Base-by-base conservation (phyloP, 2,329 filamentous ascomycete species). In the Beauveria medogensis region DNA sequence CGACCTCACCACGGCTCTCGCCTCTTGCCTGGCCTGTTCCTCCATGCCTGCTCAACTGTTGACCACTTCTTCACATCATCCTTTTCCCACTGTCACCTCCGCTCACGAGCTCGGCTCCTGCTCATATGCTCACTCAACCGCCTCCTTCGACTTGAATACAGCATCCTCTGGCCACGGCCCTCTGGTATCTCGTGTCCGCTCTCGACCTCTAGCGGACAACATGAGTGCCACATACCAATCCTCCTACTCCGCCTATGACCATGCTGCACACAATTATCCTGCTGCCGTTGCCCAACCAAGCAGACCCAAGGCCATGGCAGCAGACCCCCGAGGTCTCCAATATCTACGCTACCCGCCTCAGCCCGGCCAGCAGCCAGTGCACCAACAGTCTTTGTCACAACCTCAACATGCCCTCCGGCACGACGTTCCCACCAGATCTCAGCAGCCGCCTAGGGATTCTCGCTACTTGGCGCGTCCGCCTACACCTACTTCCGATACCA, bases 161-260 rank as follows among this genome's bases (percentile, higher is more conserved):
- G 10, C 16, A 20, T 34, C 26, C 26, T 46, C 48, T 28, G 57
- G 40, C 20, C 37, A 37, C 40, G 41, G 26, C n/a, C 28, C n/a
- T 46, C 14, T 53, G 40, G 57, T 48, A 46, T 34, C 48, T 53
- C 48, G 20, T 47, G 50, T 20, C 57, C n/a, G 24, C 20, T 40
- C 28, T 40, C 56, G 47, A 30, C 20, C 22, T 46, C 70, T 74
- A 30, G 46, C 44, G 65, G 80, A 82, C 73, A 74, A 77, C 63
- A 79, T 84, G 82, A 80, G 76, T 65, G 73, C 79, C 63, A 73
- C 78, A n/a, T 83, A 82, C 65, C 78, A 81, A 55, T 73, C 76
- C 14, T 71, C 76, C 59, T 73, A 79, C 67, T 73, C 77, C 62
- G 74, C 75, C 57, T 82, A 80, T 69, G 76, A 79, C 64, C 76